A percentile compares a stretch with the other conserved stretches of the same genome.
phyloP scores from a whole-genome alignment of 345 rosid genomes.

The Streptanthus diversifolius region DNA sequence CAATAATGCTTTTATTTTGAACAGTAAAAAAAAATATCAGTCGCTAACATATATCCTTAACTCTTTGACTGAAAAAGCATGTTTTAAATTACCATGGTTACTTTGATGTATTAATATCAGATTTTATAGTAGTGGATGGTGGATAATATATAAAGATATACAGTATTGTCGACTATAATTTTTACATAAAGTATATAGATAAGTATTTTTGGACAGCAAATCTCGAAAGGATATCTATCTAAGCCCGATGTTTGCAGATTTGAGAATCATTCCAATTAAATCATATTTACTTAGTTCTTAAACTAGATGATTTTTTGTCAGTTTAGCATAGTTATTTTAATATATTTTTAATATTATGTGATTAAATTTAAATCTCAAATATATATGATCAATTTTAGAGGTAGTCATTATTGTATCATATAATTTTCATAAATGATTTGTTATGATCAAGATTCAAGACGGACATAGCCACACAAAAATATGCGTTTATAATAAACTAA shows the following conservation, averaged over 20 bases:
- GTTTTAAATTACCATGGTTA: neutral
- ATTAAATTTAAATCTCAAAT: too few relatives aligned
- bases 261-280: slow-evolving; percentile 19
- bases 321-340: too few relatives aligned
- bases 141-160: neutral
- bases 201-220: slow-evolving; percentile 15
- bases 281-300: slow-evolving; percentile 14
- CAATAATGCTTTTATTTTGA: neutral
- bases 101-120: neutral
- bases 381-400: too few relatives aligned
- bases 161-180: neutral
- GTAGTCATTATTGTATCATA: too few relatives aligned
- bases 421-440: slow-evolving; percentile 12
- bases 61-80: neutral
- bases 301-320: slow-evolving; percentile 12
- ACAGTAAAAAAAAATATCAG: neutral
- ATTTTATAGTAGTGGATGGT: neutral
- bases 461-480: slow-evolving; percentile 17
- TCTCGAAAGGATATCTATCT: slow-evolving; percentile 15
- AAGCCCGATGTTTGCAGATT: slow-evolving; percentile 20
- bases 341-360: too few relatives aligned
- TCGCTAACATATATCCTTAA: neutral
- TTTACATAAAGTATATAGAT: neutral
- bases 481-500: neutral
- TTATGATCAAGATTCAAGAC: slow-evolving; percentile 12